A percentile compares a stretch with the other conserved stretches of the same genome.
These are phyloP conservation scores for Candida frijolesensis DNA, from an alignment of 1,139 yeast species.

Conservation along the genomic window DNA sequence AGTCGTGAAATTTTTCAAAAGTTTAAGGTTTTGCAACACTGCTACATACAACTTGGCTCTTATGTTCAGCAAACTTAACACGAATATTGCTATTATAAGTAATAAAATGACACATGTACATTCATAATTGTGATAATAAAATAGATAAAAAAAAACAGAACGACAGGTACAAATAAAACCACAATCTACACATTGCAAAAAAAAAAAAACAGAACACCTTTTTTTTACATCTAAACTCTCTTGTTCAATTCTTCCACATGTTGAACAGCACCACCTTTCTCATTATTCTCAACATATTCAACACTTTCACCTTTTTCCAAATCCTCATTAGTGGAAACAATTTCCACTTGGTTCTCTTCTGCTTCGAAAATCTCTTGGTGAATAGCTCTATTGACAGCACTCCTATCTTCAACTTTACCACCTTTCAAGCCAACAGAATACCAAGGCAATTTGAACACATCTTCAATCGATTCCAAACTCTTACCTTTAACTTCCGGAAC, in stretches of 20 bases:
- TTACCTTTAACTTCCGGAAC: conserved; percentile 54
- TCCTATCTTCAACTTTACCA: conserved; percentile 48
- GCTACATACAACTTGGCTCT: neutral
- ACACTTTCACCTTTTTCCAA: conserved; percentile 1
- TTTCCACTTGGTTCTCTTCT: neutral
- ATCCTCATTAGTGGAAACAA: neutral
- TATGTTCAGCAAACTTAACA: too few relatives aligned
- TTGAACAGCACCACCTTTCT: neutral
- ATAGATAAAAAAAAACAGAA: neutral
- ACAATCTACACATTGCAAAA: neutral
- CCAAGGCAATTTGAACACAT: conserved; percentile 56
- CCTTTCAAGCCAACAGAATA: conserved; percentile 47
- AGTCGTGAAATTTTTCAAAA: neutral
- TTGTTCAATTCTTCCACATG: neutral
- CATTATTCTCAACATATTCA: neutral
- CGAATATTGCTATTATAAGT: too few relatives aligned
- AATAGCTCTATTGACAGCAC: conserved; percentile 38
- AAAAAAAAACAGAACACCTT: neutral
- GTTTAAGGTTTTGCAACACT: neutral
- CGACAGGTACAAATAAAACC: neutral
- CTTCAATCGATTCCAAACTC: conserved; percentile 54
- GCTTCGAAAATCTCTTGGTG: conserved; percentile 2
- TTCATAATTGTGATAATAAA: too few relatives aligned
- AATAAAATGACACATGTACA: too few relatives aligned
- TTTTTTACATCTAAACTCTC: neutral